A percentile compares a stretch with the other conserved stretches of the same genome.
Conservation (phyloP, 2,329 filamentous ascomycete species). For the Cladosporium sp. region DNA sequence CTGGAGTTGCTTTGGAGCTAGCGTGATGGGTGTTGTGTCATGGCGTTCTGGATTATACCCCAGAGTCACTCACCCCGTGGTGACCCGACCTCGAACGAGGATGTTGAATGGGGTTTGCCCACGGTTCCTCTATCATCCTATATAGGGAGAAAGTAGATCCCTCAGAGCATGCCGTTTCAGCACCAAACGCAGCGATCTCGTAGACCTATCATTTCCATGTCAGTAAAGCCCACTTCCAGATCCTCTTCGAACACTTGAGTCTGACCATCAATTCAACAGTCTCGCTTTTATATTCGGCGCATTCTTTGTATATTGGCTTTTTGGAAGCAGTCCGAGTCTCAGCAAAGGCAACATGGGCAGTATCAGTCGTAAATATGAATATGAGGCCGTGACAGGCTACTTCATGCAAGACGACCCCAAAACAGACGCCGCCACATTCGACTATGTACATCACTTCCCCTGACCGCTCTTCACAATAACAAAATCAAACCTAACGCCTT, state of each 20-base stretch:
- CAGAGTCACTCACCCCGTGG: too few species aligned
- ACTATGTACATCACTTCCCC: conserved; percentile 38
- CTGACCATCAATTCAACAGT: neutral
- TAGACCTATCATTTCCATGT: conserved; percentile 1
- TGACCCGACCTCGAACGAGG: neutral
- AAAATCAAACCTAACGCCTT: neutral
- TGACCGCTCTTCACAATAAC: neutral
- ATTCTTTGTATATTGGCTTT: conserved; percentile 6
- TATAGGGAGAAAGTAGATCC: too few species aligned
- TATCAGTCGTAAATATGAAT: conserved; percentile 15
- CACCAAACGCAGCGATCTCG: neutral
- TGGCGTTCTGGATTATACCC: too few species aligned
- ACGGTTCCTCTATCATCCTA: neutral
- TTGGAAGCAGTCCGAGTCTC: neutral
- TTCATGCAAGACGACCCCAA: conserved; percentile 48
- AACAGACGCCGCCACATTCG: conserved; percentile 44
- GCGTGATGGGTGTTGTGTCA: too few species aligned
- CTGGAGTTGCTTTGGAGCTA: too few species aligned
- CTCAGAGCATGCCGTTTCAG: conserved; percentile 6
- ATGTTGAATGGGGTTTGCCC: neutral
- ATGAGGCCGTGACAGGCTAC: conserved; percentile 41
- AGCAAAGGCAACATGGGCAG: conserved; percentile 13
- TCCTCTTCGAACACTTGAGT: neutral
- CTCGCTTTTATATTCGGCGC: neutral
- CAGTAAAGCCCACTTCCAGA: neutral